Percentiles rank a stretch among this genome's conserved stretches.
Evolutionary conservation across 2,329 filamentous ascomycete species (phyloP).

Genomic region (Diaporthe longicolla): DNA sequence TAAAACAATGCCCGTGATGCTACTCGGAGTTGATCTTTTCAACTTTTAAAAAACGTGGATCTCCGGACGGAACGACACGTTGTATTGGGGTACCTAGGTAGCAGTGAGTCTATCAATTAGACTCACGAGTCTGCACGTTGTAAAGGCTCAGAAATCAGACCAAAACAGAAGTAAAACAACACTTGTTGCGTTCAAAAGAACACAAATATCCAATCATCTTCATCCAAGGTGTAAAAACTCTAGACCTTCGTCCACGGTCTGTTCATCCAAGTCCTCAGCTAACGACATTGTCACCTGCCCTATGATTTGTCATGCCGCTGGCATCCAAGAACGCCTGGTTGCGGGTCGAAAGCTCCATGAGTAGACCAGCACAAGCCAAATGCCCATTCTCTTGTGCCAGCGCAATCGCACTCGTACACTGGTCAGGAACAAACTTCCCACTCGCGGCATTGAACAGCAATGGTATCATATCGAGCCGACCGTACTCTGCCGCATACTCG

Average conservation of each 20-base stretch:
- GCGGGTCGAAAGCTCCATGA: not conserved
- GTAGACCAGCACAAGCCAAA: not conserved
- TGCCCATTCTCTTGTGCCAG: not conserved
- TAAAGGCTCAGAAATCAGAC: not conserved
- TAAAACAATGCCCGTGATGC: too few species aligned
- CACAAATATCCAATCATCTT: too few species aligned
- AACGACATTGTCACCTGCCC: not conserved
- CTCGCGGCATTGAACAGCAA: not conserved
- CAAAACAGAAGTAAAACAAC: not conserved
- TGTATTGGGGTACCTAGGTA: not conserved
- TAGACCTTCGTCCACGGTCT: not conserved
- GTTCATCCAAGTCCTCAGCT: too few species aligned
- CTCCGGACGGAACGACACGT: not conserved
- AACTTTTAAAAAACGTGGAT: not conserved
- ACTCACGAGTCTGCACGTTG: not conserved
- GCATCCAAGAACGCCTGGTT: not conserved
- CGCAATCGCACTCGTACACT: not conserved
- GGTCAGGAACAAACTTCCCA: not conserved
- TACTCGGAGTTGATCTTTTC: too few species aligned
- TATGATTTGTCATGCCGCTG: not conserved
- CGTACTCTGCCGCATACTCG: conserved; percentile 2
- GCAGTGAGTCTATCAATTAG: too few species aligned
- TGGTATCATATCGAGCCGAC: not conserved
- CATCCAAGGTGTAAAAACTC: not conserved
- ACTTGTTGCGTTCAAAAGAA: too few species aligned